These are phyloP conservation scores for Colletotrichum theobromicola DNA, from an alignment of 2,329 filamentous ascomycete species.

Conservation along the genomic window DNA sequence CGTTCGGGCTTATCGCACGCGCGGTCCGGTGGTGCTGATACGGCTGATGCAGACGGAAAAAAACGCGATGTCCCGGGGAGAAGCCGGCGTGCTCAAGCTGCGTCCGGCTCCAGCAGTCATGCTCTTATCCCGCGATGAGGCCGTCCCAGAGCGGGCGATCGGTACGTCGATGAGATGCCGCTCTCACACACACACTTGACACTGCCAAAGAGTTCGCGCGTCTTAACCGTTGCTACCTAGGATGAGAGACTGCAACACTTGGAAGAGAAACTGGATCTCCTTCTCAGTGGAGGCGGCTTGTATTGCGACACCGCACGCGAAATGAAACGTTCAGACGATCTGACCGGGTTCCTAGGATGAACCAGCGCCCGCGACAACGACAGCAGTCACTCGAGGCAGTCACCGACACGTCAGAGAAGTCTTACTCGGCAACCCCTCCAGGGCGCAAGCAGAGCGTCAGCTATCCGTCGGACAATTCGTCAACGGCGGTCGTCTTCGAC, in stretches of 20 bases:
- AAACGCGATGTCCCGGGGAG: constrained; percentile 57
- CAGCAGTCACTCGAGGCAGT: constrained; percentile 32
- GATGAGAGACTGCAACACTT: constrained; percentile 55
- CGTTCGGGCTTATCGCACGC: not conserved
- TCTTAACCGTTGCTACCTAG: constrained; percentile 32
- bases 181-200: too few species aligned
- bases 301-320: constrained; percentile 26
- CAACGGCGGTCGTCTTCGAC: constrained; percentile 30
- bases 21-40: not conserved
- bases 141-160: constrained; percentile 46
- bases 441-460: constrained; percentile 23
- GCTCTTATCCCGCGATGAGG: constrained; percentile 46
- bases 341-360: constrained; percentile 36
- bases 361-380: constrained; percentile 25
- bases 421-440: constrained; percentile 35
- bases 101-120: constrained; percentile 50
- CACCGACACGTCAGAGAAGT: constrained; percentile 36
- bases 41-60: constrained; percentile 44
- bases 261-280: constrained; percentile 57
- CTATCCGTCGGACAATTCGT: constrained; percentile 20
- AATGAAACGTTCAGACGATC: constrained; percentile 23
- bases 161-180: constrained; percentile 34
- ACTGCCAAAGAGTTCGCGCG: not conserved
- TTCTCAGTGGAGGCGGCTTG: constrained; percentile 46
- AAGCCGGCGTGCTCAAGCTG: constrained; percentile 57